Evolutionary conservation across 2,329 filamentous ascomycete genomes (phyloP).

Genomic region (Pyrenochaeta sp.): DNA sequence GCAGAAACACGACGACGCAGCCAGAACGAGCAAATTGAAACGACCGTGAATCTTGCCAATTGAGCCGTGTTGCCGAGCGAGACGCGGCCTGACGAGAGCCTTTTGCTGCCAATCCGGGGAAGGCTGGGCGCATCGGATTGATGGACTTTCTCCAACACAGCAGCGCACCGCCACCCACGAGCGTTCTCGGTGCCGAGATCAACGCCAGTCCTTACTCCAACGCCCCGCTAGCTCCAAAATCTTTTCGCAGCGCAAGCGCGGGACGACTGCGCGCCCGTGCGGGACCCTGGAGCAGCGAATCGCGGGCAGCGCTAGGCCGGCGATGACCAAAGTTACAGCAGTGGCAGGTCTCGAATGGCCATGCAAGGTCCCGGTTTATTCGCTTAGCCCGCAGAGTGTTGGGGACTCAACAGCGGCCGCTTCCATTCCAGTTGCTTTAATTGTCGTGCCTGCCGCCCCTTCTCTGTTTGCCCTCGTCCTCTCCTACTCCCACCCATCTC

Average conservation of each 20-base stretch:
- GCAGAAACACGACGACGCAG: slow-evolving; percentile 2
- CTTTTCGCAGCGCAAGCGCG: slow-evolving; percentile 33
- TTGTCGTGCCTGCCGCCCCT: slow-evolving; percentile 17
- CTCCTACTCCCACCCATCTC: slow-evolving; percentile 18
- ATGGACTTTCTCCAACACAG: slow-evolving; percentile 7
- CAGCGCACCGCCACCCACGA: slow-evolving; percentile 30
- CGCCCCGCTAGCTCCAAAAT: slow-evolving; percentile 30
- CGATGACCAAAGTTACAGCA: slow-evolving; percentile 27
- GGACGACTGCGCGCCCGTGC: slow-evolving; percentile 20
- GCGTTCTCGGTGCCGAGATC: slow-evolving; percentile 31
- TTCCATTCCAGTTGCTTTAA: slow-evolving; percentile 38
- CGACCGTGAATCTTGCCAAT: slow-evolving; percentile 6
- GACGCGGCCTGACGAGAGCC: slow-evolving; percentile 9
- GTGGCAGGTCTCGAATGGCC: slow-evolving; percentile 28
- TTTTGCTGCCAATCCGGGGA: slow-evolving; percentile 33
- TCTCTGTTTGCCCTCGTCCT: slow-evolving; percentile 19
- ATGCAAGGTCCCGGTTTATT: slow-evolving; percentile 45
- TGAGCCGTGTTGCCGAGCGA: slow-evolving; percentile 4
- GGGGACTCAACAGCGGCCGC: slow-evolving; percentile 33
- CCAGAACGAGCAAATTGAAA: slow-evolving; percentile 14
- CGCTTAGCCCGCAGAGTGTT: slow-evolving; percentile 36
- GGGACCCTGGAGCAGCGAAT: slow-evolving; percentile 29
- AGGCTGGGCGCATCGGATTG: slow-evolving; percentile 18
- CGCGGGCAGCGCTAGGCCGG: slow-evolving; percentile 23
- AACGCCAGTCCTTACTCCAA: slow-evolving; percentile 18